Percentiles rank a stretch among this genome's conserved stretches.
Evolutionary conservation across 2,329 filamentous ascomycete genomes (phyloP).

Genomic region (Fusarium piperis): DNA sequence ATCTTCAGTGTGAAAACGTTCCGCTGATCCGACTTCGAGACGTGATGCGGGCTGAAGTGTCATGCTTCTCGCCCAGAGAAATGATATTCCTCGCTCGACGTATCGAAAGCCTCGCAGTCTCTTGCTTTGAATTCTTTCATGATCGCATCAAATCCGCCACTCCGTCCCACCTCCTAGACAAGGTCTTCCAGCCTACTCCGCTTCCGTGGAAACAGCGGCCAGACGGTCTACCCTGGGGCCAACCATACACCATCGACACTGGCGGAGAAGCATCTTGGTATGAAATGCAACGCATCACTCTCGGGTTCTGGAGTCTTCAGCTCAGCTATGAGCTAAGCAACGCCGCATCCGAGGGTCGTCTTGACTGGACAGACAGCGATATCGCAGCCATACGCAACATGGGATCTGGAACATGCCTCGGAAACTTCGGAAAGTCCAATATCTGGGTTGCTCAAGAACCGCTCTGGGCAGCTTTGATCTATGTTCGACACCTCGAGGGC

Average conservation of each 20-base stretch:
- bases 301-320: conserved; percentile 23
- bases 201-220: conserved; percentile 11
- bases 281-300: conserved; percentile 12
- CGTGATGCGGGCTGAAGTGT: background rate
- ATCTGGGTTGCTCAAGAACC: conserved; percentile 9
- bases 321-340: conserved; percentile 27
- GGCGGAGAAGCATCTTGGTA: conserved; percentile 23
- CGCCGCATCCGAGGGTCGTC: conserved; percentile 9
- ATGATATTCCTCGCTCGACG: conserved; percentile 13
- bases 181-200: background rate
- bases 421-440: background rate
- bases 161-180: conserved; percentile 15
- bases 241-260: conserved; percentile 4
- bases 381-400: conserved; percentile 10
- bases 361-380: conserved; percentile 10
- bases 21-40: conserved; percentile 3
- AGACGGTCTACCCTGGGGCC: conserved; percentile 9
- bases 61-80: background rate
- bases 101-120: conserved; percentile 6
- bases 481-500: conserved; percentile 8
- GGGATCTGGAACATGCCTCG: background rate
- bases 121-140: conserved; percentile 21
- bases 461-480: conserved; percentile 11
- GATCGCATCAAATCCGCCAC: background rate
- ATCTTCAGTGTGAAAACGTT: background rate